Conservation (phyloP, 345 rosid species). For the Orychophragmus violaceus region DNA sequence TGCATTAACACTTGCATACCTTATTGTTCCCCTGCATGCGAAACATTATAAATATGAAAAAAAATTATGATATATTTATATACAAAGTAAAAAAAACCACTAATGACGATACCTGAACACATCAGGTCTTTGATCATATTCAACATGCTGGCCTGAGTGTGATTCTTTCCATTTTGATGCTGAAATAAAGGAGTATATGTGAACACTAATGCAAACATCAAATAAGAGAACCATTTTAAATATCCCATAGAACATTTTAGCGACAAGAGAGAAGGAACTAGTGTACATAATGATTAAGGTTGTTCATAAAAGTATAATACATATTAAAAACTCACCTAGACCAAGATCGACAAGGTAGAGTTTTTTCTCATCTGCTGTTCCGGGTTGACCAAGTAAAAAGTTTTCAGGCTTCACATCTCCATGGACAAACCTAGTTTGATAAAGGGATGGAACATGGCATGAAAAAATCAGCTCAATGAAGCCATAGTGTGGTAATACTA, state of each 20-base stretch:
- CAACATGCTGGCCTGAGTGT: slow-evolving; percentile 76
- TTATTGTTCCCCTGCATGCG: slow-evolving; percentile 74
- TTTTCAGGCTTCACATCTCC: slow-evolving; percentile 98
- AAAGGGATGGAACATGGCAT: neutral
- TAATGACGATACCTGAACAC: slow-evolving; percentile 61
- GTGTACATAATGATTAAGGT: neutral
- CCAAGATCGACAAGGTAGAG: slow-evolving; percentile 90
- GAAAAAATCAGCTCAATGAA: neutral
- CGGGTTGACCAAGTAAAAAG: slow-evolving; percentile 86
- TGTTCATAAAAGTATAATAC: neutral
- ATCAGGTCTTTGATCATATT: slow-evolving; percentile 96
- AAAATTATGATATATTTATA: neutral
- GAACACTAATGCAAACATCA: neutral
- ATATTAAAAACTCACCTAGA: slow-evolving; percentile 46
- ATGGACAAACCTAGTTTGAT: slow-evolving; percentile 53
- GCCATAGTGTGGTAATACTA: neutral
- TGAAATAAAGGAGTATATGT: slow-evolving; percentile 30
- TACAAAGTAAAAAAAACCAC: neutral
- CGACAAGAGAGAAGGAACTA: neutral
- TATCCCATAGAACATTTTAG: neutral
- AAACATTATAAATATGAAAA: slow-evolving; percentile 4
- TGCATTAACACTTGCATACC: slow-evolving; percentile 95
- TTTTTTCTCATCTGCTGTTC: slow-evolving; percentile 75
- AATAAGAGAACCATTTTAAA: neutral
- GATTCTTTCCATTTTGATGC: slow-evolving; percentile 86